A percentile compares a stretch with the other conserved stretches of the same genome.
Conservation (phyloP, 768 basidiomycete genomes). For the Podaxis mareebaensis region DNA sequence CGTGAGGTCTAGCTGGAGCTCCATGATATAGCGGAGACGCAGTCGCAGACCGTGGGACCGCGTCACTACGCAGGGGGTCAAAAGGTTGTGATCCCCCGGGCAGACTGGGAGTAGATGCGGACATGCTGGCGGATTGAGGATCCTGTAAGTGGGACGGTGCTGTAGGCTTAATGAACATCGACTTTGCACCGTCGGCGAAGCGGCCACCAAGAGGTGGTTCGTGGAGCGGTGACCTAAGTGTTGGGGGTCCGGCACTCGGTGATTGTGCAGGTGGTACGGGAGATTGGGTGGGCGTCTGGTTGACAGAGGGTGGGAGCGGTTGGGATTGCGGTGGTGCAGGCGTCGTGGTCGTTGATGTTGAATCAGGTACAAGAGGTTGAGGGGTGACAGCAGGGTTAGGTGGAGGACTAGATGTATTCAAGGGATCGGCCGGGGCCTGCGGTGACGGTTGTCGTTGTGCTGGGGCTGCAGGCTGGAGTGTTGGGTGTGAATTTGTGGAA, state of each 20-base stretch:
- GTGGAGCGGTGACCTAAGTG: slow-evolving; percentile 33
- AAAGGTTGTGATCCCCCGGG: slow-evolving; percentile 24
- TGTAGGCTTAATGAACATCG: slow-evolving; percentile 70
- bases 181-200: slow-evolving; percentile 74
- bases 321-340: slow-evolving; percentile 25
- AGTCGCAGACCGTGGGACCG: slow-evolving; percentile 28
- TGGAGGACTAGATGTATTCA: slow-evolving; percentile 2
- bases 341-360: slow-evolving; percentile 24
- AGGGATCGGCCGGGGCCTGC: slow-evolving; percentile 8
- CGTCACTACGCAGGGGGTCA: slow-evolving; percentile 40
- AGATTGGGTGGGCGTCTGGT: neutral
- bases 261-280: slow-evolving; percentile 32
- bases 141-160: slow-evolving; percentile 36
- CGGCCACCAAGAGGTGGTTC: slow-evolving; percentile 63
- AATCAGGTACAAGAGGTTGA: neutral
- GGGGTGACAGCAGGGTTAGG: neutral
- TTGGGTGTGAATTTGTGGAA: neutral
- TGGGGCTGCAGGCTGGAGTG: slow-evolving; percentile 2
- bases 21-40: slow-evolving; percentile 32
- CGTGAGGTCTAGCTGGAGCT: slow-evolving; percentile 20
- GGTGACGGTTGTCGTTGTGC: slow-evolving; percentile 6
- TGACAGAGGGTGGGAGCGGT: neutral
- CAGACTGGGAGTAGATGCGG: slow-evolving; percentile 35
- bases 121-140: slow-evolving; percentile 30
- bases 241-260: slow-evolving; percentile 58